Evolutionary conservation across 805 yeast species (phyloP).

Genomic region (Novakomyces olei): DNA sequence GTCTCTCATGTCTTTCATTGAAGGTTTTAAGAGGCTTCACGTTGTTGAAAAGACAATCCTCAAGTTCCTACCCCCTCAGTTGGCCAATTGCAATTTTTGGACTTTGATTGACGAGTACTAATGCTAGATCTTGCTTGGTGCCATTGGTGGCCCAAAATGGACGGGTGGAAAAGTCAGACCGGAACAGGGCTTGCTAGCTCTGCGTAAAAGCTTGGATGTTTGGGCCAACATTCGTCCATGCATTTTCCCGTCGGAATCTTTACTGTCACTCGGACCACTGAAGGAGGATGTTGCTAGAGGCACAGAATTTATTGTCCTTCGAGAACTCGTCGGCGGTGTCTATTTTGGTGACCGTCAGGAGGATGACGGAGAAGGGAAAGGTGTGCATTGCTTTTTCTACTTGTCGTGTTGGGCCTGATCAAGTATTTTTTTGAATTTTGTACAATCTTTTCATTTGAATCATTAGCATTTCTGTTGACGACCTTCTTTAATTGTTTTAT

Average conservation of each 20-base stretch:
- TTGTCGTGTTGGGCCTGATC: too few species aligned
- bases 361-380: conserved; percentile 66
- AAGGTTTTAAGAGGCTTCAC: too few species aligned
- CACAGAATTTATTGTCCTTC: conserved; percentile 76
- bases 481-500: too few species aligned
- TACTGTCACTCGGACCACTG: conserved; percentile 72
- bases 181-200: conserved; percentile 84
- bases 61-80: too few species aligned
- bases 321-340: conserved; percentile 95
- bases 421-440: too few species aligned
- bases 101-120: too few species aligned
- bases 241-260: conserved; percentile 66
- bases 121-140: conserved; percentile 85
- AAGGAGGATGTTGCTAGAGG: conserved; percentile 70
- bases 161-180: conserved; percentile 82
- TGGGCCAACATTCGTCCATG: conserved; percentile 97
- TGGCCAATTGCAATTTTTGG: too few species aligned
- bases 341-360: conserved; percentile 92
- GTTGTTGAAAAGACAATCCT: too few species aligned
- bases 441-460: too few species aligned
- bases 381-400: too few species aligned
- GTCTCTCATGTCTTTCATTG: too few species aligned
- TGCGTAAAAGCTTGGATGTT: conserved; percentile 79
- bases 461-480: too few species aligned
- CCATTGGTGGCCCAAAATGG: conserved; percentile 99